Evolutionary conservation across 331 rosid genomes (phyloP).

Genomic region (Ulmus americana): DNA sequence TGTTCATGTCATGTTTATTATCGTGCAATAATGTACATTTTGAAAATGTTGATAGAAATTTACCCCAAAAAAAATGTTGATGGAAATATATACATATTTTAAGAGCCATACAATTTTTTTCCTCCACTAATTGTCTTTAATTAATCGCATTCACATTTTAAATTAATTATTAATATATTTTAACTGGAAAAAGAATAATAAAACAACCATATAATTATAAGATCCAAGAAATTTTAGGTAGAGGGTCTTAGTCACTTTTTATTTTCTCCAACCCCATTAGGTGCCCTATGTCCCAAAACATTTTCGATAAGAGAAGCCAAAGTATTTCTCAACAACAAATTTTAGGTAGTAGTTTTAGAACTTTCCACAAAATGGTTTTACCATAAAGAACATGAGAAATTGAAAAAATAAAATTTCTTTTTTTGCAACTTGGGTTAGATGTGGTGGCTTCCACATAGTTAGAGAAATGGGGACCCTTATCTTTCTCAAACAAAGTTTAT

Average conservation of each 20-base stretch:
- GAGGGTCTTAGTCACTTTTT: not conserved
- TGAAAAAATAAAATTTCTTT: not conserved
- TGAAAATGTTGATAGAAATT: too few relatives aligned
- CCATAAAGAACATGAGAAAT: not conserved
- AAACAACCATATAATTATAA: not conserved
- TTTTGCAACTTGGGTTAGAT: slow-evolving; percentile 1
- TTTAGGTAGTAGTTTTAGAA: not conserved
- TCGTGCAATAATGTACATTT: too few relatives aligned
- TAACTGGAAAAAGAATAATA: too few relatives aligned
- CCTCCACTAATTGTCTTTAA: too few relatives aligned
- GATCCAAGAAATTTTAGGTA: not conserved
- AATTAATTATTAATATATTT: too few relatives aligned
- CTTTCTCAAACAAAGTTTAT: slow-evolving; percentile 13
- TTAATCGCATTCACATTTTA: too few relatives aligned
- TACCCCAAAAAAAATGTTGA: too few relatives aligned
- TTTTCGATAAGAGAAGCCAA: not conserved
- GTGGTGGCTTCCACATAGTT: not conserved
- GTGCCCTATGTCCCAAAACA: not conserved
- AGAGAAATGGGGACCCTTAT: slow-evolving; percentile 13
- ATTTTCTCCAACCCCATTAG: not conserved
- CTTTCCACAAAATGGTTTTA: not conserved
- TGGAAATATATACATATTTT: too few relatives aligned
- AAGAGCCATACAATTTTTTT: too few relatives aligned
- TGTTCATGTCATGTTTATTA: too few relatives aligned
- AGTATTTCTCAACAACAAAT: not conserved